phyloP scores from a whole-genome alignment of 495 filamentous ascomycete species.

The Daldinia childiae region DNA sequence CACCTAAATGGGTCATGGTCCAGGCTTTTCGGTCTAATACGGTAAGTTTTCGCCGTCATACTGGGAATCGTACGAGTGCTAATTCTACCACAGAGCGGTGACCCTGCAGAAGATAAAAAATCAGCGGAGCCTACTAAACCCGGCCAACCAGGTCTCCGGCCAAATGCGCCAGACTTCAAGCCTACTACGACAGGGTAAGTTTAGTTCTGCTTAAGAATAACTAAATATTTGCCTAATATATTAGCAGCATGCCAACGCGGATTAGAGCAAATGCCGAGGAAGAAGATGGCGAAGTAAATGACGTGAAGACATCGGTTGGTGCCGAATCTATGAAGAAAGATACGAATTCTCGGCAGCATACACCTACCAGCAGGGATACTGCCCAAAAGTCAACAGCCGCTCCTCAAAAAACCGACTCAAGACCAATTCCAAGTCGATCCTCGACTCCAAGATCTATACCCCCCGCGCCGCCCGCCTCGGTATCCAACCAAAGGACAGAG shows the following conservation, averaged over 20 bases:
- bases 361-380: constrained; percentile 20
- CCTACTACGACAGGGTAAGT: constrained; percentile 46
- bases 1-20: constrained; percentile 85
- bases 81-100: constrained; percentile 49
- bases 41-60: constrained; percentile 54
- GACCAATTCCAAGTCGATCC: constrained; percentile 36
- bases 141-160: constrained; percentile 43
- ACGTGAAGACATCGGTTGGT: constrained; percentile 57
- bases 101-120: constrained; percentile 50
- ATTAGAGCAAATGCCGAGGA: constrained; percentile 63
- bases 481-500: constrained; percentile 41
- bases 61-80: constrained; percentile 28
- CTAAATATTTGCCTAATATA: constrained; percentile 33
- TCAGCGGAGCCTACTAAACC: constrained; percentile 35
- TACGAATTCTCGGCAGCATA: constrained; percentile 9
- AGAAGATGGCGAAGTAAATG: constrained; percentile 83
- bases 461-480: constrained; percentile 17
- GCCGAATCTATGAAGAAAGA: constrained; percentile 29
- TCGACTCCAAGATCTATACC: constrained; percentile 42
- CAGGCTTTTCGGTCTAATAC: constrained; percentile 73
- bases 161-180: constrained; percentile 60
- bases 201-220: constrained; percentile 24
- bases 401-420: constrained; percentile 37
- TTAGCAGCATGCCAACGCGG: constrained; percentile 48
- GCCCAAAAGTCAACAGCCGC: constrained; percentile 21